Evolutionary conservation across 2,329 filamentous ascomycete genomes (phyloP).

Genomic region (Sarocladium strictum): DNA sequence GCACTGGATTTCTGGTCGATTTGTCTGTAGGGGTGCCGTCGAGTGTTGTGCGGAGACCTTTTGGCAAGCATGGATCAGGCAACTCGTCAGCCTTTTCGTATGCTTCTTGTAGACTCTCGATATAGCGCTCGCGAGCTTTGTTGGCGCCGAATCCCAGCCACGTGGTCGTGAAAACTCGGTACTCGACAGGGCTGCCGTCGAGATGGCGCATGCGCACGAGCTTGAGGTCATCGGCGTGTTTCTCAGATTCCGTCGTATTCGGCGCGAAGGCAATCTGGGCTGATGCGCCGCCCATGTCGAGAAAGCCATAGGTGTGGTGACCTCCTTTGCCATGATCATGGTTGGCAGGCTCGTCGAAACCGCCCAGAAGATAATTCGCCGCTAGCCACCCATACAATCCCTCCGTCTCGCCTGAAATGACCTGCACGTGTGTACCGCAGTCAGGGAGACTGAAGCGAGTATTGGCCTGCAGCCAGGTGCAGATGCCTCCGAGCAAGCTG

Average conservation of each 20-base stretch:
- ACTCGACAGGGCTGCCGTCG: slow-evolving; percentile 70
- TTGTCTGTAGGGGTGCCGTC: slow-evolving; percentile 53
- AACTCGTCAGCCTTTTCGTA: slow-evolving; percentile 60
- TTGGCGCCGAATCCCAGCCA: slow-evolving; percentile 98
- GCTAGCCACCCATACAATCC: slow-evolving; percentile 97
- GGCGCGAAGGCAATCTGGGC: slow-evolving; percentile 97
- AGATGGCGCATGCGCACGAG: slow-evolving; percentile 78
- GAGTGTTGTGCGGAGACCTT: slow-evolving; percentile 66
- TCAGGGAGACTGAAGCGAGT: slow-evolving; percentile 85
- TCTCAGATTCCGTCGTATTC: slow-evolving; percentile 82
- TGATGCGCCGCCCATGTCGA: slow-evolving; percentile 97
- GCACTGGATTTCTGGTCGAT: slow-evolving; percentile 35
- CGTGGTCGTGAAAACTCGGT: slow-evolving; percentile 89
- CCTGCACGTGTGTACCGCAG: slow-evolving; percentile 82
- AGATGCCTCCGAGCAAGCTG: slow-evolving; percentile 70
- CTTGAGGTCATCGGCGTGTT: slow-evolving; percentile 85
- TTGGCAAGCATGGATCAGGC: slow-evolving; percentile 86
- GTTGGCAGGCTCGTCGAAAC: slow-evolving; percentile 67
- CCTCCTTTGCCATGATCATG: slow-evolving; percentile 72
- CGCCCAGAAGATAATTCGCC: slow-evolving; percentile 88
- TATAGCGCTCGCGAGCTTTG: slow-evolving; percentile 78
- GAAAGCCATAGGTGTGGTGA: slow-evolving; percentile 92
- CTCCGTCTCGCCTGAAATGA: slow-evolving; percentile 93
- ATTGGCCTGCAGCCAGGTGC: slow-evolving; percentile 69
- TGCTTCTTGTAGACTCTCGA: slow-evolving; percentile 67